These are phyloP conservation scores for Crataegus laevigata DNA, from an alignment of 306 rosid species.

Conservation along the genomic window DNA sequence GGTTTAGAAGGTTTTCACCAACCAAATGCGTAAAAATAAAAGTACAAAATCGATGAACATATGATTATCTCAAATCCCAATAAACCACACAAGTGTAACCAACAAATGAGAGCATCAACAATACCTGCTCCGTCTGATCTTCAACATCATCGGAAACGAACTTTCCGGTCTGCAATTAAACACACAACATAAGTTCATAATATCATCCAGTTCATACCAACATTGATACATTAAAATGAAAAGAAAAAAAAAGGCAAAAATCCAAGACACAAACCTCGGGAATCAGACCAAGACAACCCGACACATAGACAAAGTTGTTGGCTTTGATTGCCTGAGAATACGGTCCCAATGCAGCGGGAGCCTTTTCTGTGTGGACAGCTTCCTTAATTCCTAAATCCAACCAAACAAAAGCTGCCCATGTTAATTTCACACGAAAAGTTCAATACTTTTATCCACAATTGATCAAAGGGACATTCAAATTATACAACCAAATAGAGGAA, in stretches of 20 bases:
- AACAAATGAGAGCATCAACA: background rate
- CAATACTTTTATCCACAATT: background rate
- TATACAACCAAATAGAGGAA: background rate
- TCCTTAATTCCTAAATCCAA: slow-evolving; percentile 49
- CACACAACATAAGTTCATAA: background rate
- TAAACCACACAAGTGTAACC: background rate
- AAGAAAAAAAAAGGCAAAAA: background rate
- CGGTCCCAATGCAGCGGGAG: slow-evolving; percentile 94
- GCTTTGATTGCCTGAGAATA: slow-evolving; percentile 93
- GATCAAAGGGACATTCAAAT: background rate
- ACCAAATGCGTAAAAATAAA: background rate
- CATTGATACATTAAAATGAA: background rate
- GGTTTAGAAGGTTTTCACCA: background rate
- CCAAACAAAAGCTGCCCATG: background rate
- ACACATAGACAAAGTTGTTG: slow-evolving; percentile 67
- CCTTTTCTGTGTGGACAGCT: slow-evolving; percentile 78
- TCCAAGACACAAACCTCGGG: slow-evolving; percentile 55
- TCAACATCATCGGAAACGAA: slow-evolving; percentile 70
- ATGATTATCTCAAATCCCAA: background rate
- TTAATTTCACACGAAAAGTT: background rate
- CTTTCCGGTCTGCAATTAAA: slow-evolving; percentile 64
- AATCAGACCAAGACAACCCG: slow-evolving; percentile 87
- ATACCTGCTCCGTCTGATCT: slow-evolving; percentile 94
- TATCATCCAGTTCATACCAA: background rate
- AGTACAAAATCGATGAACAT: background rate